These are phyloP conservation scores for Staphylotrichum tortipilum DNA, from an alignment of 495 filamentous ascomycete genomes.

Conservation along the genomic window DNA sequence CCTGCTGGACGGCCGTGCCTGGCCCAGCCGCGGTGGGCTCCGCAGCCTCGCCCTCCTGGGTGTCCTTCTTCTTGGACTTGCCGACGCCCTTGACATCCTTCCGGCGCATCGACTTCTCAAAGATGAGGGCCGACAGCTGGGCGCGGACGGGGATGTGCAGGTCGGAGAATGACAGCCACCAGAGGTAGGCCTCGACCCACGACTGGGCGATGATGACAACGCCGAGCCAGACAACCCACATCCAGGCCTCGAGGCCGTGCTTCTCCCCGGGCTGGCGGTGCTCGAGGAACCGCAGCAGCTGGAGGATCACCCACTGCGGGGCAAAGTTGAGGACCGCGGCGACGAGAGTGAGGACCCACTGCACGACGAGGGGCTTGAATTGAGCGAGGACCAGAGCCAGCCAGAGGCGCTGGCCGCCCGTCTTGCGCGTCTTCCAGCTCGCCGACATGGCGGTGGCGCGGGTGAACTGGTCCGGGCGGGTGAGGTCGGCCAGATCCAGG, in stretches of 20 bases:
- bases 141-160: conserved; percentile 57
- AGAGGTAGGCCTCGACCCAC: conserved; percentile 52
- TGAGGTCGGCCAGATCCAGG: conserved; percentile 53
- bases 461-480: conserved; percentile 41
- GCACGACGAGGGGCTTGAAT: conserved; percentile 42
- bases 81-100: conserved; percentile 59
- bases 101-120: conserved; percentile 67
- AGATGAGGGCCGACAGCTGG: conserved; percentile 64
- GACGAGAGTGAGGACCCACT: conserved; percentile 46
- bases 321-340: conserved; percentile 53
- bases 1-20: conserved; percentile 29
- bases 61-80: conserved; percentile 22
- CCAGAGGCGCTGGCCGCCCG: conserved; percentile 47
- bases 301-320: conserved; percentile 60
- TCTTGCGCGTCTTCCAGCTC: conserved; percentile 43
- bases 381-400: conserved; percentile 50
- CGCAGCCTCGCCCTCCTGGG: conserved; percentile 3
- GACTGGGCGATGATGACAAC: conserved; percentile 46
- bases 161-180: conserved; percentile 58
- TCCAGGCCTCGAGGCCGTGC: conserved; percentile 45
- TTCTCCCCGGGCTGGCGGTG: conserved; percentile 33
- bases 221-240: conserved; percentile 60
- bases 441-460: conserved; percentile 40
- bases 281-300: conserved; percentile 58
- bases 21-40: conserved; percentile 13